A percentile compares a stretch with the other conserved stretches of the same genome.
phyloP scores from a whole-genome alignment of 2,329 filamentous ascomycete genomes.

The Phyllosticta paracitricarpa region DNA sequence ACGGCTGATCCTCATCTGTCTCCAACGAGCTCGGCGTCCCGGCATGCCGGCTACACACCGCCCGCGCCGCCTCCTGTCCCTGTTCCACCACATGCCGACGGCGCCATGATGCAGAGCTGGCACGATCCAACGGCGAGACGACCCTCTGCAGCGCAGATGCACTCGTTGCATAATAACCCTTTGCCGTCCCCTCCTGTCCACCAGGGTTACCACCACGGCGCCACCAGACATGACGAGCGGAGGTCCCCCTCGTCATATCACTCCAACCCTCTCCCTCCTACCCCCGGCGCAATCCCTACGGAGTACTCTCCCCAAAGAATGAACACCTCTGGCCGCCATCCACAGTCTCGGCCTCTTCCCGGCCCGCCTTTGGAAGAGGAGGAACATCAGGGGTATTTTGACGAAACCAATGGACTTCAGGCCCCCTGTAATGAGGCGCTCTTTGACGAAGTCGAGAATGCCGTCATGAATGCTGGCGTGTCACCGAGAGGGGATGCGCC shows the following conservation, averaged over 20 bases:
- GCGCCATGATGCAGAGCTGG: conserved; percentile 15
- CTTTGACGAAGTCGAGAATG: conserved; percentile 47
- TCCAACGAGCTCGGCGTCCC: conserved; percentile 10
- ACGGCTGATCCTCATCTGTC: not conserved
- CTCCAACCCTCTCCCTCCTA: conserved; percentile 32
- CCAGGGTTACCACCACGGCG: not conserved
- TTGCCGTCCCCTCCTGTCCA: conserved; percentile 6
- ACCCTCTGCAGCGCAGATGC: conserved; percentile 4
- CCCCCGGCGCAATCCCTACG: conserved; percentile 42
- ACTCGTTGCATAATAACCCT: conserved; percentile 5
- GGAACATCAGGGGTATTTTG: conserved; percentile 4
- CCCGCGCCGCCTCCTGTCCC: conserved; percentile 28
- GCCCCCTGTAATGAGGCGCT: conserved; percentile 36
- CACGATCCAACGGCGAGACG: conserved; percentile 9
- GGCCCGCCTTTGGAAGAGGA: conserved; percentile 42
- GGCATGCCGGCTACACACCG: conserved; percentile 21
- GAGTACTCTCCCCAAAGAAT: conserved; percentile 41
- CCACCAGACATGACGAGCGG: not conserved
- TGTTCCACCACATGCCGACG: conserved; percentile 23
- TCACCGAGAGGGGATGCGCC: not conserved
- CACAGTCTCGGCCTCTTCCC: conserved; percentile 48
- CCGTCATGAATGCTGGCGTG: conserved; percentile 31
- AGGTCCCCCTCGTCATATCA: not conserved
- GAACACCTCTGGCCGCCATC: conserved; percentile 46
- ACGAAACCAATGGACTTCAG: conserved; percentile 1